Evolutionary conservation across 768 basidiomycete genomes (phyloP).

Genomic region (Boletus barrowsii): DNA sequence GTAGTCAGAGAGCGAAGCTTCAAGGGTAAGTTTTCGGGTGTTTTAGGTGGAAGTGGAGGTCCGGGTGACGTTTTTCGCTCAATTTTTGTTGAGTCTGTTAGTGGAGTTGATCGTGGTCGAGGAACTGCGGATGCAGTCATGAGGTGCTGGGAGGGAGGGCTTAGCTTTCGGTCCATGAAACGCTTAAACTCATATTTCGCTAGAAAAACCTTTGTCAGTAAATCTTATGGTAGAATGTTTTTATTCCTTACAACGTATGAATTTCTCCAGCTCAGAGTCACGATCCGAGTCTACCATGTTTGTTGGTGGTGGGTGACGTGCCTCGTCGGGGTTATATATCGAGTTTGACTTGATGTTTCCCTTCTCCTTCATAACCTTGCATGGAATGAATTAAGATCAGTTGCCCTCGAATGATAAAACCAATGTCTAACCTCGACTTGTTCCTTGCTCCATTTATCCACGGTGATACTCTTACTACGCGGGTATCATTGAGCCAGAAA

Average conservation of each 20-base stretch:
- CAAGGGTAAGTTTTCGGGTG: constrained; percentile 24
- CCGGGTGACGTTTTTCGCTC: constrained; percentile 21
- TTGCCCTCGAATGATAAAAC: constrained; percentile 4
- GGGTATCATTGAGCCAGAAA: constrained; percentile 6
- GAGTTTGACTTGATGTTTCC: constrained; percentile 83
- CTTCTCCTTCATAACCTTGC: constrained; percentile 70
- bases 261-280: constrained; percentile 89
- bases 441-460: constrained; percentile 87
- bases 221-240: not conserved
- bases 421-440: constrained; percentile 69
- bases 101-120: constrained; percentile 15
- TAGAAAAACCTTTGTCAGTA: constrained; percentile 25
- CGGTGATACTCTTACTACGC: constrained; percentile 79
- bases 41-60: constrained; percentile 28
- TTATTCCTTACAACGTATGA: constrained; percentile 66
- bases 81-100: constrained; percentile 5
- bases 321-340: constrained; percentile 80
- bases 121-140: constrained; percentile 29
- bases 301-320: constrained; percentile 76
- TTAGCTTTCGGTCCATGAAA: constrained; percentile 52
- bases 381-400: constrained; percentile 13
- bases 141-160: constrained; percentile 32
- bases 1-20: constrained; percentile 15
- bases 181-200: constrained; percentile 80
- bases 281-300: constrained; percentile 75